Conservation (phyloP, 1,284 basidiomycete species). For the Grifola frondosa region DNA sequence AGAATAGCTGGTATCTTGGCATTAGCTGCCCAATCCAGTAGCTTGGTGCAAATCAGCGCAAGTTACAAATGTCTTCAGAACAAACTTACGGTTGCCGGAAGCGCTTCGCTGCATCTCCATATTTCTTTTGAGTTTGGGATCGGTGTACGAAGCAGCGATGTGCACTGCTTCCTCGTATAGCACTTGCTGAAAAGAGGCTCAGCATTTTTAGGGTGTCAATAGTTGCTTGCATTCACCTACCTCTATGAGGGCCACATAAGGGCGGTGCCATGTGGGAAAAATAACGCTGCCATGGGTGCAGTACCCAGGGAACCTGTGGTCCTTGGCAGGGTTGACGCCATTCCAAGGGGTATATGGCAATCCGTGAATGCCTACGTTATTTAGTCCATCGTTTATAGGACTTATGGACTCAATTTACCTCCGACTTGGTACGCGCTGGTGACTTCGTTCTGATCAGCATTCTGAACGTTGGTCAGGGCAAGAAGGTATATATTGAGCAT, state of each 20-base stretch:
- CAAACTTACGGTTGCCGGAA: slow-evolving; percentile 10
- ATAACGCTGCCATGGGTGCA: slow-evolving; percentile 19
- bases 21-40: slow-evolving; percentile 12
- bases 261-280: slow-evolving; percentile 26
- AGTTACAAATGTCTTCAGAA: no score
- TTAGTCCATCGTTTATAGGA: no score
- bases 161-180: slow-evolving; percentile 3
- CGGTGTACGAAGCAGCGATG: slow-evolving; percentile 5
- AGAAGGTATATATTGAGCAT: no score
- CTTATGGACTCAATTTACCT: no score
- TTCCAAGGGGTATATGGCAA: slow-evolving; percentile 5
- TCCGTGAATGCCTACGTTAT: slow-evolving; percentile 6
- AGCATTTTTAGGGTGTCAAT: background rate
- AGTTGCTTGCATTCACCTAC: background rate
- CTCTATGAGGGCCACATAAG: slow-evolving; percentile 22
- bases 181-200: slow-evolving; percentile 6
- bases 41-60: no score
- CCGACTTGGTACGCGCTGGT: no score
- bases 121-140: background rate
- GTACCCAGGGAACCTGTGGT: slow-evolving; percentile 9
- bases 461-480: no score
- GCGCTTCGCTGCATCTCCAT: background rate
- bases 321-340: background rate
- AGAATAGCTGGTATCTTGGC: slow-evolving; percentile 1
- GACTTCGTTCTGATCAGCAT: no score